A percentile compares a stretch with the other conserved stretches of the same genome.
Conservation (phyloP, 148 eudicot genomes). For the Pouteria glomerata region DNA sequence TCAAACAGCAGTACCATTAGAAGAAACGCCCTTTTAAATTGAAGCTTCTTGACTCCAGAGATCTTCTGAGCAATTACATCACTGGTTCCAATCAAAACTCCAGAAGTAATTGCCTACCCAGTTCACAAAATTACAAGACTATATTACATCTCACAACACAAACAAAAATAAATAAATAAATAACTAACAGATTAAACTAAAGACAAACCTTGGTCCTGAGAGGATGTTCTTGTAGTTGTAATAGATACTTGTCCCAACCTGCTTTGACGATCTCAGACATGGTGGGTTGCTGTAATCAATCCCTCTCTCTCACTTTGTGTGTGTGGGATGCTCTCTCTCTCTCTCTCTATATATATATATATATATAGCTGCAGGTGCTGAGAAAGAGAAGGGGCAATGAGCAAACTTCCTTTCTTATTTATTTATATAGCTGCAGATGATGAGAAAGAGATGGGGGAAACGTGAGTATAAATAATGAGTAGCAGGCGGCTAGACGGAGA, state of each 20-base stretch:
- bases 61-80: conserved; percentile 61
- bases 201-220: conserved; percentile 54
- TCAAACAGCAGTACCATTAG: conserved; percentile 38
- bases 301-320: not conserved
- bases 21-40: conserved; percentile 40
- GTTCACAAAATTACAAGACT: not conserved
- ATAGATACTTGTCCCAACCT: conserved; percentile 48
- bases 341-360: too few relatives aligned
- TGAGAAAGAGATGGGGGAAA: too few relatives aligned
- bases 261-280: conserved; percentile 50
- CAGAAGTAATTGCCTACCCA: conserved; percentile 52
- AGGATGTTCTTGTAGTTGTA: conserved; percentile 45
- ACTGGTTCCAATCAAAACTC: conserved; percentile 49
- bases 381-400: too few relatives aligned
- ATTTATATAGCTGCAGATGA: too few relatives aligned
- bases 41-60: conserved; percentile 50
- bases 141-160: conserved; percentile 11
- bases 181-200: not conserved
- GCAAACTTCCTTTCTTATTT: too few relatives aligned
- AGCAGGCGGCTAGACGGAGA: too few relatives aligned
- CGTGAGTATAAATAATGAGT: too few relatives aligned
- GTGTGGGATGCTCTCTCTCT: too few relatives aligned
- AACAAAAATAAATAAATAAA: not conserved
- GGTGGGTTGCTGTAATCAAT: conserved; percentile 4
- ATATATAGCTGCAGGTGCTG: too few relatives aligned